A percentile compares a stretch with the other conserved stretches of the same genome.
Conservation (phyloP, 768 basidiomycete genomes). For the Phlegmacium glaucopus region DNA sequence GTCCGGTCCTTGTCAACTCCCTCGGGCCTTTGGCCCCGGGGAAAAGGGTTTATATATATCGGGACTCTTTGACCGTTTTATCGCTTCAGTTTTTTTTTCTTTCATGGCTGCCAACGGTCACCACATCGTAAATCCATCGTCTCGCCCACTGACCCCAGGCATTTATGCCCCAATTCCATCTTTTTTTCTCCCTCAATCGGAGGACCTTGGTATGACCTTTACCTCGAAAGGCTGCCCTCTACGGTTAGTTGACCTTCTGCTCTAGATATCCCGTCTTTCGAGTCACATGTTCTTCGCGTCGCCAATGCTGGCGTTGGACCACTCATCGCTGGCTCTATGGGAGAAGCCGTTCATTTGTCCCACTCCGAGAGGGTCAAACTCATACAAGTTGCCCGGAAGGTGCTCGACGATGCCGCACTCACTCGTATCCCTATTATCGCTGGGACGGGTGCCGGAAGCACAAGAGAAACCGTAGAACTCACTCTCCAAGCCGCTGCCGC, state of each 20-base stretch:
- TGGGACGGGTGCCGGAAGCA: slow-evolving; percentile 82
- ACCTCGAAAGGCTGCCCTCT: not conserved
- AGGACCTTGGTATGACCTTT: slow-evolving; percentile 72
- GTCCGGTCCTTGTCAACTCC: slow-evolving; percentile 17
- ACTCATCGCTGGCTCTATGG: slow-evolving; percentile 79
- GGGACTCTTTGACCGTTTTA: slow-evolving; percentile 10
- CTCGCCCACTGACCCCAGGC: slow-evolving; percentile 66
- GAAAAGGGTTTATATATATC: slow-evolving; percentile 6
- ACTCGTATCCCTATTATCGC: slow-evolving; percentile 63
- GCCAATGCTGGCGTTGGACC: slow-evolving; percentile 69
- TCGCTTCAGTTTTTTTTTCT: slow-evolving; percentile 11
- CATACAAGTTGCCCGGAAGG: slow-evolving; percentile 64
- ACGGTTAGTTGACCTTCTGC: not conserved
- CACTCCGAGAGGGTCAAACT: slow-evolving; percentile 63
- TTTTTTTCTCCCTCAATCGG: slow-evolving; percentile 72
- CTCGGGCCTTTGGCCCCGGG: slow-evolving; percentile 24
- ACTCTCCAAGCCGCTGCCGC: slow-evolving; percentile 74
- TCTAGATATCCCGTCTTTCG: slow-evolving; percentile 63
- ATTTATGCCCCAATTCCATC: slow-evolving; percentile 86
- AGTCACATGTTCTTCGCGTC: slow-evolving; percentile 59
- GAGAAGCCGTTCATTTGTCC: slow-evolving; percentile 76
- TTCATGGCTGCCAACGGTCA: slow-evolving; percentile 43
- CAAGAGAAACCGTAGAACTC: slow-evolving; percentile 76
- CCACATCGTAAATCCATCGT: slow-evolving; percentile 27
- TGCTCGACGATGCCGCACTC: slow-evolving; percentile 66